Conservation (phyloP, 1,284 basidiomycete genomes). For the Naganishia liquefaciens region DNA sequence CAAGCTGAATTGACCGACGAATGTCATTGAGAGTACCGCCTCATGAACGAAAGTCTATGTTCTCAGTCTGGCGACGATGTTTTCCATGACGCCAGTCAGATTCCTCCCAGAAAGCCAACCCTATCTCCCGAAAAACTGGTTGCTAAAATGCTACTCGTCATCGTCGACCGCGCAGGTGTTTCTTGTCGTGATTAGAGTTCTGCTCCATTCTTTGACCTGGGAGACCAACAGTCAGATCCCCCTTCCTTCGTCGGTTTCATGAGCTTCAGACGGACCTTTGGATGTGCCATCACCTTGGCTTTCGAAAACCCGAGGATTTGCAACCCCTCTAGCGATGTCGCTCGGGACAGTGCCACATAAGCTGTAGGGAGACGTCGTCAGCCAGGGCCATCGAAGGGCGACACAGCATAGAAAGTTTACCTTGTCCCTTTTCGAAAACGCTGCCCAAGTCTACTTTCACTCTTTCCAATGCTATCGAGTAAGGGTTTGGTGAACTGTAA, state of each 20-base stretch:
- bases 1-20: too few relatives aligned
- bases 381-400: constrained; percentile 95
- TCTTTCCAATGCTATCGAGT: constrained; percentile 65
- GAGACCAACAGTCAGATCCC: constrained; percentile 59
- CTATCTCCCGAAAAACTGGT: too few relatives aligned
- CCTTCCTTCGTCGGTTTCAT: constrained; percentile 43
- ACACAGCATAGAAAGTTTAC: constrained; percentile 57
- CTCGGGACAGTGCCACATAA: constrained; percentile 58
- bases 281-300: constrained; percentile 72
- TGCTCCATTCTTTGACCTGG: constrained; percentile 60
- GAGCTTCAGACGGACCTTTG: constrained; percentile 43
- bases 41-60: too few relatives aligned
- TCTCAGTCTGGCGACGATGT: neutral
- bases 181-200: constrained; percentile 56
- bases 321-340: constrained; percentile 84
- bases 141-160: neutral
- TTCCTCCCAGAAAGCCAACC: too few relatives aligned
- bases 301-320: constrained; percentile 86
- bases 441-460: constrained; percentile 59
- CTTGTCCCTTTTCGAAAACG: constrained; percentile 45
- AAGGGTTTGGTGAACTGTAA: neutral
- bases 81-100: too few relatives aligned
- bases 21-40: too few relatives aligned
- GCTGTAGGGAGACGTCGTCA: neutral
- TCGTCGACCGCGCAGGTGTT: constrained; percentile 13